Evolutionary conservation across 345 rosid species (phyloP), one percentile per base, ranked within the genome.

Genomic region (Excoecaria cochinchinensis): DNA sequence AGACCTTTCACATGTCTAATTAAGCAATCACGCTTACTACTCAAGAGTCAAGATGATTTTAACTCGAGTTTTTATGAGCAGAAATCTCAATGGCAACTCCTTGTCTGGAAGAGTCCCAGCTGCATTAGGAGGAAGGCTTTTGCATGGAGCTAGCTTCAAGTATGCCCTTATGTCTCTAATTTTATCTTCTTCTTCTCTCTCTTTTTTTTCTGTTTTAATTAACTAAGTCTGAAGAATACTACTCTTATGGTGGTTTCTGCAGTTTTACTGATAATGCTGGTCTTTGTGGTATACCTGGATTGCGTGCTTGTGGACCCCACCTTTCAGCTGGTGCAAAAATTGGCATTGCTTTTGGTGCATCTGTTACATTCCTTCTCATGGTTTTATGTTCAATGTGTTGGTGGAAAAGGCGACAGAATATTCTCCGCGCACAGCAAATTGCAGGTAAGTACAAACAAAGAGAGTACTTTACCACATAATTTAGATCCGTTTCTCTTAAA

Each of bases 121-220:
- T 21, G 84, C 92, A 60, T 82, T 96, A 6, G 99, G 97, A 76
- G 99, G 98, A 85, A 90, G 90, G 77, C 93, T 96, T 77, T 83
- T 96, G 84, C 91, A 93, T 47, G 88, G 98, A 82, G 94, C 97
- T 81, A 93, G 97, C 85, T 96, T 90, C 85, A 96, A 96, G 99
- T 96, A 92, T 70, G 90, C 67, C 74, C 53, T 52, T 40, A 56
- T 67, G 8, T 42, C 61, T 36, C 38, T 39, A 53, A 16, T 47
- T 65, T 42, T 36, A 55, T 10, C 57, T 63, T 55, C 42, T 52
- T 56, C 9, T 59, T n/a, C n/a, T n/a, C n/a, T n/a, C 31, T 31
- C 31, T 31, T 2, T 31, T 31, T 31, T 31, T 31, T 31, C 2
- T 31, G 1, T 31, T 2, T 31, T 31, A 0, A 0, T 31, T 31